Evolutionary conservation across 2,329 filamentous ascomycete species (phyloP).

Genomic region (Aspergillus sp.): DNA sequence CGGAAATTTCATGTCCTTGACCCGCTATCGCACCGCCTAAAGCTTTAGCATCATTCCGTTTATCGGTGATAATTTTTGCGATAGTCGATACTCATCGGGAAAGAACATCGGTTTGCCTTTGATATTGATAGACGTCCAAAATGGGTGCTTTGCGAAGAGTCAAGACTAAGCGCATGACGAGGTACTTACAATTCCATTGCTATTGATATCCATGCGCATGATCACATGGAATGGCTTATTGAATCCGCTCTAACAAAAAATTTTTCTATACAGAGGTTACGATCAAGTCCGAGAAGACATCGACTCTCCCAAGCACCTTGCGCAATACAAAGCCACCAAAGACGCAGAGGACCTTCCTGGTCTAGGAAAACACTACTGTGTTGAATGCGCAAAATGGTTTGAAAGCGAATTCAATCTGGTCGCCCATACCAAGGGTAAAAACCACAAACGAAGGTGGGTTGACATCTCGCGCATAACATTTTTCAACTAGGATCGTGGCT

Average conservation of each 20-base stretch:
- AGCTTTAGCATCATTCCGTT: conserved; percentile 25
- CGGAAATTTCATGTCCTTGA: conserved; percentile 21
- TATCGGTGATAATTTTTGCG: conserved; percentile 30
- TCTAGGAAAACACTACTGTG: conserved; percentile 80
- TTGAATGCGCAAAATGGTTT: conserved; percentile 95
- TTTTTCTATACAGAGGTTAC: conserved; percentile 64
- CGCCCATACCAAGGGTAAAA: conserved; percentile 78
- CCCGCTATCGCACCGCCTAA: conserved; percentile 22
- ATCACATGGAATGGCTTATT: conserved; percentile 21
- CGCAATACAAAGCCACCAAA: conserved; percentile 73
- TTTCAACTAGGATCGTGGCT: background rate
- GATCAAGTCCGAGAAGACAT: conserved; percentile 89
- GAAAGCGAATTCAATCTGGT: conserved; percentile 74
- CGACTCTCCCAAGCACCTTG: conserved; percentile 70
- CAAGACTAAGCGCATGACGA: conserved; percentile 69
- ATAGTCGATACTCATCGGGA: conserved; percentile 7
- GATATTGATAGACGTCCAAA: conserved; percentile 20
- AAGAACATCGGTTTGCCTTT: conserved; percentile 11
- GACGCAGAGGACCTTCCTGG: conserved; percentile 81
- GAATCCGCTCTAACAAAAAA: background rate
- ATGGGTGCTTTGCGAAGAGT: conserved; percentile 67
- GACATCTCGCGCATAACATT: background rate
- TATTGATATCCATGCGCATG: background rate
- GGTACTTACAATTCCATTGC: conserved; percentile 41
- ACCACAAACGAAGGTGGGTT: conserved; percentile 77